These are phyloP conservation scores for Scytalidium lignicola DNA, from an alignment of 2,329 filamentous ascomycete genomes.

Conservation along the genomic window DNA sequence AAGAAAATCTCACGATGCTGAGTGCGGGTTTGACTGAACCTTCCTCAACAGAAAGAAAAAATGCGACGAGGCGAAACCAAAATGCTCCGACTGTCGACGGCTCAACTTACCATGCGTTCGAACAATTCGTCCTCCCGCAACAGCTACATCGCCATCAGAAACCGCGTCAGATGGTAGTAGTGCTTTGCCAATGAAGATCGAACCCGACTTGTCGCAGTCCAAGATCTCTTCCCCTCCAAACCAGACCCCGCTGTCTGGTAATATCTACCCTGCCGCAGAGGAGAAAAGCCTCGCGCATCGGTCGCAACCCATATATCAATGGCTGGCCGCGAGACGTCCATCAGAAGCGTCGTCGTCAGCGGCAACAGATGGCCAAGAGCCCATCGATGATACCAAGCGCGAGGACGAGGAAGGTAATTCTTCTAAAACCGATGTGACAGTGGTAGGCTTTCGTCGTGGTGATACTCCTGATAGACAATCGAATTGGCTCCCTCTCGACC, in stretches of 20 bases:
- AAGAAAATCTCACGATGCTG: not conserved
- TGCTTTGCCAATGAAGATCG: not conserved
- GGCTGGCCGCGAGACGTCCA: not conserved
- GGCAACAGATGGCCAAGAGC: not conserved
- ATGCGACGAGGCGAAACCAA: conserved; percentile 3
- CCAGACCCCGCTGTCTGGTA: not conserved
- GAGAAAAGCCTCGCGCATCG: not conserved
- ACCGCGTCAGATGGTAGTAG: too few relatives aligned
- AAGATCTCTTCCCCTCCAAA: too few relatives aligned
- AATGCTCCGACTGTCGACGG: conserved; percentile 1
- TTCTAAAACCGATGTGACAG: not conserved
- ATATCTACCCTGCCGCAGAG: not conserved
- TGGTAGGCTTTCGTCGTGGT: not conserved
- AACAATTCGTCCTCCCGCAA: not conserved
- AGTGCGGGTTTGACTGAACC: not conserved
- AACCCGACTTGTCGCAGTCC: not conserved
- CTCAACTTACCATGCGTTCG: conserved; percentile 1
- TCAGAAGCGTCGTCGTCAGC: not conserved
- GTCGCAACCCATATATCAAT: not conserved
- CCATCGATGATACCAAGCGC: not conserved
- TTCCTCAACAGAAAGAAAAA: conserved; percentile 1
- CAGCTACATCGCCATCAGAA: not conserved
- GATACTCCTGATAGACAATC: not conserved
- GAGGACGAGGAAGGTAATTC: not conserved
- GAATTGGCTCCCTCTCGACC: not conserved